Evolutionary conservation across 2,329 filamentous ascomycete genomes (phyloP).

Genomic region (Beauveria bassiana): DNA sequence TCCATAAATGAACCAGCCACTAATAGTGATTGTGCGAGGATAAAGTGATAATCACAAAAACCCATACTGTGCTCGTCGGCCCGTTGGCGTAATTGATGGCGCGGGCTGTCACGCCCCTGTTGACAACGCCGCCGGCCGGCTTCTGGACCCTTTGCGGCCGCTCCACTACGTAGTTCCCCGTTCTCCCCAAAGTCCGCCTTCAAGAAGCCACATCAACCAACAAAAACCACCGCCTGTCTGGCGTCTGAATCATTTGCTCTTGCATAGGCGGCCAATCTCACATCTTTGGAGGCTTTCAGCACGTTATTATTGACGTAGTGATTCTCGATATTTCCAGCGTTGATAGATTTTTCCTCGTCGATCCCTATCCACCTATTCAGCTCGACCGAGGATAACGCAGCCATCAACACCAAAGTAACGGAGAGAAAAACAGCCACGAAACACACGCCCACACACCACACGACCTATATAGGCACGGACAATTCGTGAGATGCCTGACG

Average conservation of each 20-base stretch:
- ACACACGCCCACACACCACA: background rate
- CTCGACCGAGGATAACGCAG: background rate
- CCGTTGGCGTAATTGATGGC: slow-evolving; percentile 1
- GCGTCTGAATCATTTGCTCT: background rate
- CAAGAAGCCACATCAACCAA: slow-evolving; percentile 12
- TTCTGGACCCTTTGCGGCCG: slow-evolving; percentile 7
- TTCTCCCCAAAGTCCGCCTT: slow-evolving; percentile 7
- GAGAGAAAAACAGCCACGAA: too few relatives aligned
- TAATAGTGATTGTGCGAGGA: background rate
- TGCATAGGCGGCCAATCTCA: background rate
- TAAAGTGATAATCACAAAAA: background rate
- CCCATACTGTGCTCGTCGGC: background rate
- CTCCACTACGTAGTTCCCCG: slow-evolving; percentile 3
- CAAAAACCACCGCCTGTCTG: background rate
- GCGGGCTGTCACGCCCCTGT: background rate
- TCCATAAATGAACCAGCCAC: background rate
- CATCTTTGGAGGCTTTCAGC: background rate
- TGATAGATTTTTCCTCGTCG: background rate
- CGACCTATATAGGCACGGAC: background rate
- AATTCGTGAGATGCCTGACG: slow-evolving; percentile 20
- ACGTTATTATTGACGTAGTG: background rate
- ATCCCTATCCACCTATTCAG: background rate
- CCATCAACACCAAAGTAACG: too few relatives aligned
- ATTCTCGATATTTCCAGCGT: background rate
- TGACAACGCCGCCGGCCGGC: slow-evolving; percentile 2